These are phyloP conservation scores for Lenzites betulinus DNA, from an alignment of 768 basidiomycete species.

Conservation along the genomic window DNA sequence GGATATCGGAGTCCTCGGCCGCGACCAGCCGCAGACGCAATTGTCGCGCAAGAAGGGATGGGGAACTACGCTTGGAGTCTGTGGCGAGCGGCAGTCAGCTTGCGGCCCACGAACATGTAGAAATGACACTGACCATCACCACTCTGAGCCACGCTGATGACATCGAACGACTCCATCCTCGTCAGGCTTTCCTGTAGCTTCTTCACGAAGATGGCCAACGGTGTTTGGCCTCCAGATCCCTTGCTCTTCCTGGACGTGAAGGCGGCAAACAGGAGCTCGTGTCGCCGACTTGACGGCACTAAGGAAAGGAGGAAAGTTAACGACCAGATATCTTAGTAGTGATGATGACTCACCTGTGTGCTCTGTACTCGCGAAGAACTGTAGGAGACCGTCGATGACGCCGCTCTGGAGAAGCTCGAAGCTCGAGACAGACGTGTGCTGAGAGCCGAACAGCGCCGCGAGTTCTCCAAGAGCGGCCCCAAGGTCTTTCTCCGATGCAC, in stretches of 20 bases:
- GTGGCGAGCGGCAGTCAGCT: background rate
- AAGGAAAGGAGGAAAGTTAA: background rate
- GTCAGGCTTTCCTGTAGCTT: constrained; percentile 96
- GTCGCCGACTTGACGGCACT: constrained; percentile 70
- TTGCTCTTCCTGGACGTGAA: constrained; percentile 62
- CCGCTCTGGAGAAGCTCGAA: constrained; percentile 96
- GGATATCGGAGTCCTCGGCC: constrained; percentile 86
- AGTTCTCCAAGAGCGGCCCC: constrained; percentile 66
- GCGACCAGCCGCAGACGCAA: constrained; percentile 88
- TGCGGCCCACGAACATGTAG: background rate
- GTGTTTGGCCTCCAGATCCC: constrained; percentile 50
- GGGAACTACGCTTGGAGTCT: constrained; percentile 92
- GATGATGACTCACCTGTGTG: constrained; percentile 52
- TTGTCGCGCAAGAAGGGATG: constrained; percentile 89
- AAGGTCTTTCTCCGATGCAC: constrained; percentile 64
- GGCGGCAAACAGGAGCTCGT: constrained; percentile 77
- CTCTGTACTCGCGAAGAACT: constrained; percentile 64
- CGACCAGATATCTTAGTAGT: constrained; percentile 6
- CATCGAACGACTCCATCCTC: constrained; percentile 94
- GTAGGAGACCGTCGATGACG: constrained; percentile 82
- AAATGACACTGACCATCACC: constrained; percentile 63
- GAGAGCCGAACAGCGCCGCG: constrained; percentile 77
- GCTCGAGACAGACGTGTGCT: constrained; percentile 83
- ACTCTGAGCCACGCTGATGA: constrained; percentile 83
- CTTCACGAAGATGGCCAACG: constrained; percentile 83